phyloP scores from a whole-genome alignment of 306 rosid species.

The Crotalaria pallida region DNA sequence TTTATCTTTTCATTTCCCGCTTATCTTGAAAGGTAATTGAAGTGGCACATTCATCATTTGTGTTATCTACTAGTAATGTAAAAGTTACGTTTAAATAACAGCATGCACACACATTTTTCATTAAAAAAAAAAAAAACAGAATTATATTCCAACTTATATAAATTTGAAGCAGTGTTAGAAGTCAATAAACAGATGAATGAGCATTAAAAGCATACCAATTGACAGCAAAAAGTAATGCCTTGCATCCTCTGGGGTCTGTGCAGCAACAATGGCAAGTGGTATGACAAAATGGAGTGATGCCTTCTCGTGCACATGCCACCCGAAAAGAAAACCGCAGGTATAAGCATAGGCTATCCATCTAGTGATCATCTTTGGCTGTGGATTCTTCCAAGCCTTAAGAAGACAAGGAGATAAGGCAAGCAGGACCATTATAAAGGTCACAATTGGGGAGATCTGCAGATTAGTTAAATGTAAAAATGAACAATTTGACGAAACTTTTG shows the following conservation, averaged over 20 bases:
- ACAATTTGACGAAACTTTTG: slow-evolving; percentile 1
- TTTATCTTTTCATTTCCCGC: not conserved
- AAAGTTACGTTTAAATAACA: not conserved
- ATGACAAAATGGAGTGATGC: slow-evolving; percentile 94
- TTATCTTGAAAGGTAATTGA: not conserved
- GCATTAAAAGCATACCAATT: slow-evolving; percentile 50
- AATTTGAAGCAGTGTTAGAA: not conserved
- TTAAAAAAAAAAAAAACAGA: too few species aligned
- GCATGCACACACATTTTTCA: not conserved
- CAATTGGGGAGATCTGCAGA: slow-evolving; percentile 71
- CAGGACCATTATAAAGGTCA: slow-evolving; percentile 65
- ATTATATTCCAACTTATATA: not conserved
- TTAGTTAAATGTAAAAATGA: slow-evolving; percentile 14
- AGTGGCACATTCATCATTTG: not conserved
- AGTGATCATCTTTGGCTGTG: slow-evolving; percentile 61
- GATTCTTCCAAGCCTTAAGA: slow-evolving; percentile 73
- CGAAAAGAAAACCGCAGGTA: slow-evolving; percentile 85
- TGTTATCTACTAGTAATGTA: not conserved
- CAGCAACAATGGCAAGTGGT: slow-evolving; percentile 68
- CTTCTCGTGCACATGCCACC: slow-evolving; percentile 99
- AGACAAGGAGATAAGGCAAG: slow-evolving; percentile 90
- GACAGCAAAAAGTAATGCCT: slow-evolving; percentile 76
- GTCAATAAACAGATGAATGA: slow-evolving; percentile 11
- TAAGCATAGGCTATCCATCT: slow-evolving; percentile 92
- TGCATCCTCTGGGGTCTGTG: slow-evolving; percentile 57